phyloP scores from a whole-genome alignment of 352 stramenopile genomes.

The Nothophytophthora sp. region DNA sequence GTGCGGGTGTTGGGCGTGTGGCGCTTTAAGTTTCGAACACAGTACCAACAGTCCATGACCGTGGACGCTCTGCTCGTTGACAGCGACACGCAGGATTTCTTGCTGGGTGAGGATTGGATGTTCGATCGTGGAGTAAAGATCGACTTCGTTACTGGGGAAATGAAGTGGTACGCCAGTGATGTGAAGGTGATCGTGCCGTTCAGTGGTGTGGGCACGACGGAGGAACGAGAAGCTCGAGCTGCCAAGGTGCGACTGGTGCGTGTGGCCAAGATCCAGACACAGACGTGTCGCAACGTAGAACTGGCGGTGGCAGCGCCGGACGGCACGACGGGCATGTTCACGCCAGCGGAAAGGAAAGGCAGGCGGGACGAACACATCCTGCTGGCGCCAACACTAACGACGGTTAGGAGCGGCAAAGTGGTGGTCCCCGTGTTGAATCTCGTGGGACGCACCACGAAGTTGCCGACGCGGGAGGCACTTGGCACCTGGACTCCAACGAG shows the following conservation, averaged over 20 bases:
- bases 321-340: conserved; percentile 2
- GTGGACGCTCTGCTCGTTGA: conserved; percentile 1
- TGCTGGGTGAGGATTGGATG: conserved; percentile 9
- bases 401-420: neutral
- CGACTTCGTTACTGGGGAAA: conserved; percentile 3
- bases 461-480: neutral
- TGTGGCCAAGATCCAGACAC: conserved; percentile 1
- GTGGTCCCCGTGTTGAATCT: conserved; percentile 4
- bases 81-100: neutral
- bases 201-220: no score
- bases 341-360: neutral
- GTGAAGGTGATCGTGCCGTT: neutral
- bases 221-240: neutral
- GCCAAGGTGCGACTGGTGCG: neutral
- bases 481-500: neutral
- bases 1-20: neutral
- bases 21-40: neutral
- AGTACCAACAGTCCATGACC: neutral
- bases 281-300: neutral
- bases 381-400: conserved; percentile 2
- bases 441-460: neutral
- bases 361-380: conserved; percentile 5
- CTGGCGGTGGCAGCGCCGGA: conserved; percentile 4
- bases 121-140: neutral
- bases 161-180: conserved; percentile 5